Conservation (phyloP, 257 asterid species). For the Solanum verrucosum region DNA sequence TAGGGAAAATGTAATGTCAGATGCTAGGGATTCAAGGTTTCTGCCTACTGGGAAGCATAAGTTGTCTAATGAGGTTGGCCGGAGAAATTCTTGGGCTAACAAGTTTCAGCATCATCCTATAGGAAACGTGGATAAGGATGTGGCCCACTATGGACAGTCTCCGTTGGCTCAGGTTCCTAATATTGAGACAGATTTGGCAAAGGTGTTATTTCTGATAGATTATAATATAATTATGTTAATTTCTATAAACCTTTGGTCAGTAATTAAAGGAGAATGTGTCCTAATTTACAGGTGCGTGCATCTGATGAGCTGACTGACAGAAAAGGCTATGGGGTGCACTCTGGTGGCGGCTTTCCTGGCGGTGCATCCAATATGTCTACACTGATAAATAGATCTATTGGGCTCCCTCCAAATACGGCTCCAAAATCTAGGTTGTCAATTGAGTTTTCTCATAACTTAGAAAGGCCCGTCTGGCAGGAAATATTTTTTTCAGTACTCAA, state of each 20-base stretch:
- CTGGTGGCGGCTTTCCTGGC: constrained; percentile 32
- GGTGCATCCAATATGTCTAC: constrained; percentile 24
- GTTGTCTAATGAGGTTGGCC: constrained; percentile 36
- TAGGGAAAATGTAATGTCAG: constrained; percentile 43
- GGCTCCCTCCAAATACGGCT: constrained; percentile 23
- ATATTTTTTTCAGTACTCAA: not conserved
- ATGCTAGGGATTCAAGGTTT: constrained; percentile 45
- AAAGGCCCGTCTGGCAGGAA: not conserved
- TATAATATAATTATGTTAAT: not conserved
- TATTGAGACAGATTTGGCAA: constrained; percentile 20
- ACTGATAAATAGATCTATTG: constrained; percentile 32
- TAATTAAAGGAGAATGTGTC: not conserved
- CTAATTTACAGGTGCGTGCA: constrained; percentile 38
- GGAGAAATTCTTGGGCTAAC: constrained; percentile 45
- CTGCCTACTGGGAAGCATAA: constrained; percentile 48
- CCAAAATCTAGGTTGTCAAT: constrained; percentile 50
- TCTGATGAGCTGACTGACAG: constrained; percentile 36
- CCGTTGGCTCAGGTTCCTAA: constrained; percentile 39
- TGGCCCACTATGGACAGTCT: constrained; percentile 36
- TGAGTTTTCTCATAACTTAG: not conserved
- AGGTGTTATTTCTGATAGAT: constrained; percentile 24
- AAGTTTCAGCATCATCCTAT: constrained; percentile 85
- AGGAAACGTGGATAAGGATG: constrained; percentile 68
- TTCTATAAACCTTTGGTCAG: not conserved
- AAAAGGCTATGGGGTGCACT: constrained; percentile 25